A percentile compares a stretch with the other conserved stretches of the same genome.
Conservation (phyloP, 2,329 filamentous ascomycete species). For the Myriosclerotinia curreyana region DNA sequence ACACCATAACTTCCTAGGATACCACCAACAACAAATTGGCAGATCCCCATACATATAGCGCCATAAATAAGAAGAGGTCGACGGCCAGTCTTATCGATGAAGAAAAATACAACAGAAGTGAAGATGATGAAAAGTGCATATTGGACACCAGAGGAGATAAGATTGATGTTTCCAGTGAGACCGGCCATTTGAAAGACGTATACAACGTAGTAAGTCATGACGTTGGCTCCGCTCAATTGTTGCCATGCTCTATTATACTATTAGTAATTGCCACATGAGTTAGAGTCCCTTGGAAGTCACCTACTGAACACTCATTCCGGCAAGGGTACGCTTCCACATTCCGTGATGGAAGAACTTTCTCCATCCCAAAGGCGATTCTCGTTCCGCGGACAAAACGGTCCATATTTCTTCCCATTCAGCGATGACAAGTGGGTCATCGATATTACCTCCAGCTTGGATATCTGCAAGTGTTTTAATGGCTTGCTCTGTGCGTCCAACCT, state of each 20-base stretch:
- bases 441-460: conserved; percentile 55
- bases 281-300: neutral
- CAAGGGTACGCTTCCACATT: conserved; percentile 53
- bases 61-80: conserved; percentile 39
- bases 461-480: conserved; percentile 50
- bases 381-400: conserved; percentile 38
- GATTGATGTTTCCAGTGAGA: conserved; percentile 39
- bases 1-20: conserved; percentile 44
- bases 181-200: conserved; percentile 42
- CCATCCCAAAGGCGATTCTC: conserved; percentile 37
- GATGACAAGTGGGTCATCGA: conserved; percentile 50
- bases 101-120: conserved; percentile 29
- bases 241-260: conserved; percentile 34
- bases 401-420: conserved; percentile 56
- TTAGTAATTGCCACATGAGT: neutral
- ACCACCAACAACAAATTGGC: conserved; percentile 48
- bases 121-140: conserved; percentile 33
- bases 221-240: conserved; percentile 30
- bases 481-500: conserved; percentile 48
- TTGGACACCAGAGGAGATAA: conserved; percentile 34
- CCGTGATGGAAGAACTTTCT: conserved; percentile 46
- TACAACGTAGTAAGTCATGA: conserved; percentile 41
- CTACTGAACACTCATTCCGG: conserved; percentile 11
- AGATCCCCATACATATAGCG: conserved; percentile 43
- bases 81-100: conserved; percentile 29